A percentile compares a stretch with the other conserved stretches of the same genome.
These are phyloP conservation scores for Leccinum broughii DNA, from an alignment of 768 basidiomycete genomes.

Conservation along the genomic window DNA sequence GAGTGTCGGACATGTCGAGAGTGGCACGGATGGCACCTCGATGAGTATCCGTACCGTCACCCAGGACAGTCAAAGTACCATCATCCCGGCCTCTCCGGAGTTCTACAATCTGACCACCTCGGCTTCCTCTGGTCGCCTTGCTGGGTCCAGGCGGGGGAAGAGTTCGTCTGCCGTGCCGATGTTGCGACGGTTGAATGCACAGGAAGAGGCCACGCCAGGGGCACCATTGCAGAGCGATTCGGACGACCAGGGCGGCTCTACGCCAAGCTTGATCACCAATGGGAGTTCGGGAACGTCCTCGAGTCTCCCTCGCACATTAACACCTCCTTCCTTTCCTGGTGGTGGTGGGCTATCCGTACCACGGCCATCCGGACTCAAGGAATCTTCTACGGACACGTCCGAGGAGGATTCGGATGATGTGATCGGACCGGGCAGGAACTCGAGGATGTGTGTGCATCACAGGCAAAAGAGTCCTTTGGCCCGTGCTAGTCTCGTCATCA, in stretches of 20 bases:
- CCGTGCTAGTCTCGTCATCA: not conserved
- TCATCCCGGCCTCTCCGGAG: slow-evolving; percentile 5
- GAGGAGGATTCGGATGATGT: slow-evolving; percentile 20
- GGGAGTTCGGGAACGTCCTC: slow-evolving; percentile 20
- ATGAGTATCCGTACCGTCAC: slow-evolving; percentile 24
- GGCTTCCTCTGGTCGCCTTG: slow-evolving; percentile 7
- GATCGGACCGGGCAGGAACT: not conserved
- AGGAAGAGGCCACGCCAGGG: slow-evolving; percentile 6
- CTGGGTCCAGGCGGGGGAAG: not conserved
- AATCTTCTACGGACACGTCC: slow-evolving; percentile 16
- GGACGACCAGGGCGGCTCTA: slow-evolving; percentile 12
- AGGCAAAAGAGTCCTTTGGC: slow-evolving; percentile 11
- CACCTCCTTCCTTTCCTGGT: slow-evolving; percentile 10
- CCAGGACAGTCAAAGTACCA: slow-evolving; percentile 21
- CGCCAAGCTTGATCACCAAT: slow-evolving; percentile 25
- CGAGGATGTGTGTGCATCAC: slow-evolving; percentile 4
- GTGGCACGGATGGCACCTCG: slow-evolving; percentile 21
- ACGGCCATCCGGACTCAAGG: slow-evolving; percentile 25
- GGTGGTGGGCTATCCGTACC: slow-evolving; percentile 13
- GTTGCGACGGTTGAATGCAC: slow-evolving; percentile 21
- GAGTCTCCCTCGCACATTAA: slow-evolving; percentile 9
- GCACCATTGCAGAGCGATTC: not conserved
- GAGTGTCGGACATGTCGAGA: slow-evolving; percentile 5
- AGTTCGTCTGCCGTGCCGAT: slow-evolving; percentile 16
- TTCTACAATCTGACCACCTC: slow-evolving; percentile 10